A percentile compares a stretch with the other conserved stretches of the same genome.
Conservation (phyloP, 768 basidiomycete genomes). For the Lentinus tigrinus region DNA sequence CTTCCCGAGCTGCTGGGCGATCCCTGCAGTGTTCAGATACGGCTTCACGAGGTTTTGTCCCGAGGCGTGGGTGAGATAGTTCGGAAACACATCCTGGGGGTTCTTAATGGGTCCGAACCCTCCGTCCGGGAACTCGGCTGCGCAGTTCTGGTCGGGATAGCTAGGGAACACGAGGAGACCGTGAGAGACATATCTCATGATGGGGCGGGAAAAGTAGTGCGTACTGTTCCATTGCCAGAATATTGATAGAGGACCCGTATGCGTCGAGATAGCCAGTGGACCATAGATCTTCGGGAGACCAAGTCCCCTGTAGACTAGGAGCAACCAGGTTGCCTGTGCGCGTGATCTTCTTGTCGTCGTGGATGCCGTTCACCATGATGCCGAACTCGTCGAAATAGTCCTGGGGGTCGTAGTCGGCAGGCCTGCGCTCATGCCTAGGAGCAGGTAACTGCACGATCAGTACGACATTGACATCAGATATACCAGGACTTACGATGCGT, state of each 20-base stretch:
- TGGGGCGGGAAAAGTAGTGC: not conserved
- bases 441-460: not conserved
- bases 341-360: conserved; percentile 36
- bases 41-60: conserved; percentile 46
- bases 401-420: conserved; percentile 31
- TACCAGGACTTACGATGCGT: conserved; percentile 29
- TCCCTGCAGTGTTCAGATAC: conserved; percentile 50
- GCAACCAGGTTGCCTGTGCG: conserved; percentile 54
- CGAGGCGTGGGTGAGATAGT: conserved; percentile 60
- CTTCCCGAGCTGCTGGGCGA: conserved; percentile 37
- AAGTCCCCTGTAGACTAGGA: conserved; percentile 57
- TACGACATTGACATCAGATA: not conserved
- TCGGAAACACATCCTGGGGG: conserved; percentile 48
- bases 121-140: conserved; percentile 37
- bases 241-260: conserved; percentile 41
- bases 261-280: conserved; percentile 48
- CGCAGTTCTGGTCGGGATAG: conserved; percentile 65
- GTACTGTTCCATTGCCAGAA: conserved; percentile 57
- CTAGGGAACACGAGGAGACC: conserved; percentile 28
- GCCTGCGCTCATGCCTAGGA: conserved; percentile 36
- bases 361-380: conserved; percentile 43
- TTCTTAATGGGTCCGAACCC: conserved; percentile 38
- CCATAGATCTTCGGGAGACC: conserved; percentile 53
- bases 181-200: not conserved
- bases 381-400: conserved; percentile 57